Conservation (phyloP, 2,329 filamentous ascomycete genomes). For the Aspergillus fischeri region DNA sequence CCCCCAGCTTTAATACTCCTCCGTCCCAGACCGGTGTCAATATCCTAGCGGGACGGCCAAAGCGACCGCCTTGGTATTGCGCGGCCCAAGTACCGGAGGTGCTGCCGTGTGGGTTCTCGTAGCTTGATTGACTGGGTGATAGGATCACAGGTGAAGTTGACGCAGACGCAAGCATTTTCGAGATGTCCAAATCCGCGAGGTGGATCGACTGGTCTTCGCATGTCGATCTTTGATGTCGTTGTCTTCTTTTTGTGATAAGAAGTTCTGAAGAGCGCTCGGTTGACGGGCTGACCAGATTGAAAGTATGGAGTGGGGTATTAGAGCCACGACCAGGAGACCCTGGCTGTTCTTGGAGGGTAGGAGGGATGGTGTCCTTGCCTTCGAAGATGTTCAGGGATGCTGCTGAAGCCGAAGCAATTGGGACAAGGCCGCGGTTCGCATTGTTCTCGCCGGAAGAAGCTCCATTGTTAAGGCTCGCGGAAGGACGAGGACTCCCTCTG, state of each 20-base stretch:
- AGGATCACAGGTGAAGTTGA: constrained; percentile 17
- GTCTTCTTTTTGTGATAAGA: constrained; percentile 22
- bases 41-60: background rate
- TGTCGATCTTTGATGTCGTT: constrained; percentile 8
- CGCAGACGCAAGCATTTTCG: constrained; percentile 22
- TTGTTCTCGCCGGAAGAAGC: background rate
- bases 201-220: constrained; percentile 21
- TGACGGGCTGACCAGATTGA: constrained; percentile 14
- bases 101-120: constrained; percentile 14
- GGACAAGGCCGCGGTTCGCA: background rate
- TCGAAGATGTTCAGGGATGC: background rate
- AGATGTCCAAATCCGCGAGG: constrained; percentile 27
- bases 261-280: constrained; percentile 13
- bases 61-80: constrained; percentile 4
- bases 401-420: background rate
- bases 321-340: constrained; percentile 6
- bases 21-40: constrained; percentile 2
- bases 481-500: constrained; percentile 7
- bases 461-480: background rate
- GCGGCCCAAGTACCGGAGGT: constrained; percentile 8
- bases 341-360: background rate
- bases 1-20: background rate
- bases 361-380: background rate
- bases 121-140: constrained; percentile 20
- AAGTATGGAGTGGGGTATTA: constrained; percentile 3